A percentile compares a stretch with the other conserved stretches of the same genome.
These are phyloP conservation scores for Leptodermis oblonga DNA, from an alignment of 257 asterid species.

Conservation along the genomic window DNA sequence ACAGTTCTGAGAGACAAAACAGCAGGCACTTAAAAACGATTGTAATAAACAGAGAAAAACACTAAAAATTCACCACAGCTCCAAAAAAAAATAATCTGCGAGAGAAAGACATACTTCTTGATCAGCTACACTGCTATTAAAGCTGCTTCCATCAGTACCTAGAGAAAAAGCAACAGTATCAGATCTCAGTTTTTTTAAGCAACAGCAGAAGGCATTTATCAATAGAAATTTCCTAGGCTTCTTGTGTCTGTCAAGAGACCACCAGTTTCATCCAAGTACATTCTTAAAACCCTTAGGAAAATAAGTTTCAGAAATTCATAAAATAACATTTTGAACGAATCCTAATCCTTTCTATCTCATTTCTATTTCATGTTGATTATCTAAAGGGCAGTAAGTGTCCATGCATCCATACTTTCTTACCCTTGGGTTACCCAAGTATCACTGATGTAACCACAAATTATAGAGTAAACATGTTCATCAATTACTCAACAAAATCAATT, in stretches of 20 bases:
- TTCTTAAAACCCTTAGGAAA: not conserved
- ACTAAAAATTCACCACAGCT: not conserved
- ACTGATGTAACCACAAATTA: not conserved
- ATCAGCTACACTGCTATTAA: constrained; percentile 89
- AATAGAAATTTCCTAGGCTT: not conserved
- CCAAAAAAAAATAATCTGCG: not conserved
- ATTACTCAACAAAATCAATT: not conserved
- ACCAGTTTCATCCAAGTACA: not conserved
- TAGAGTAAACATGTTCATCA: not conserved
- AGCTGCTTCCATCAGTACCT: constrained; percentile 80
- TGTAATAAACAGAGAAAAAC: not conserved
- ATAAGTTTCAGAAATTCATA: not conserved
- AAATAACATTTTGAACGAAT: not conserved
- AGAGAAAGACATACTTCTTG: constrained; percentile 49
- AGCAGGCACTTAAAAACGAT: not conserved
- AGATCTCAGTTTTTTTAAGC: constrained; percentile 2
- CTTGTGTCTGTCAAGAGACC: not conserved
- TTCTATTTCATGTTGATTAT: too few species aligned
- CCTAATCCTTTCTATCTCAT: constrained; percentile 1
- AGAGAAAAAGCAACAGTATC: constrained; percentile 24
- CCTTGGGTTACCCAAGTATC: not conserved
- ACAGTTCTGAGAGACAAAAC: not conserved
- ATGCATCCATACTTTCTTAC: too few species aligned
- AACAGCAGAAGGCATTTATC: not conserved
- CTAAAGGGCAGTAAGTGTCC: not conserved